Conservation (phyloP, 2,329 filamentous ascomycete genomes). For the Ophiocordyceps camponoti-saundersi region DNA sequence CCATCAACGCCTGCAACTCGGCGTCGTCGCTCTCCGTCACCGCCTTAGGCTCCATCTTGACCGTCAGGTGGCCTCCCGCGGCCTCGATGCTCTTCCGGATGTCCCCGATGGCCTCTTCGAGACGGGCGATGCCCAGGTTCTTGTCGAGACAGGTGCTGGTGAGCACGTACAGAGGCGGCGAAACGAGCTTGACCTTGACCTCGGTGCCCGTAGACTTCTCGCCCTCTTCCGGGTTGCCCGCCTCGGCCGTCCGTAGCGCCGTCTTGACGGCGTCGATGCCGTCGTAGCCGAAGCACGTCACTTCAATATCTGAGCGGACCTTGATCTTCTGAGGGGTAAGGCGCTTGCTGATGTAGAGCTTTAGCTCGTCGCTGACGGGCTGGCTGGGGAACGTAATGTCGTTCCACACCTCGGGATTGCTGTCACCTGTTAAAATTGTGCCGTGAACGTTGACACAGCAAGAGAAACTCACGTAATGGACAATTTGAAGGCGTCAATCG, state of each 20-base stretch:
- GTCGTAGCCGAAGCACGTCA: slow-evolving; percentile 89
- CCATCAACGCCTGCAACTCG: slow-evolving; percentile 93
- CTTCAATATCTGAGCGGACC: slow-evolving; percentile 93
- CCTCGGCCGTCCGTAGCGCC: slow-evolving; percentile 79
- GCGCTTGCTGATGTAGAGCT: slow-evolving; percentile 91
- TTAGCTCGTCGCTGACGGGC: slow-evolving; percentile 72
- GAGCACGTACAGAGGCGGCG: slow-evolving; percentile 87
- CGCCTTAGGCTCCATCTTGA: slow-evolving; percentile 99
- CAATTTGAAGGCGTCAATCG: slow-evolving; percentile 96
- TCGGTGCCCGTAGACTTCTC: slow-evolving; percentile 46
- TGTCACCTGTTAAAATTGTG: slow-evolving; percentile 16
- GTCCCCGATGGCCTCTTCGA: slow-evolving; percentile 81
- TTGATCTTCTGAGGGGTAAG: slow-evolving; percentile 97
- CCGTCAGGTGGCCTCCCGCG: slow-evolving; percentile 62
- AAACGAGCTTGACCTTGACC: slow-evolving; percentile 98
- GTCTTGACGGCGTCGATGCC: slow-evolving; percentile 97
- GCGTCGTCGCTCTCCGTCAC: slow-evolving; percentile 98
- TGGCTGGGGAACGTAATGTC: slow-evolving; percentile 81
- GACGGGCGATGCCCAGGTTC: slow-evolving; percentile 59
- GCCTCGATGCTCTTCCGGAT: slow-evolving; percentile 66
- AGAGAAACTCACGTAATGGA: slow-evolving; percentile 68
- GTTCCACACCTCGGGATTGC: slow-evolving; percentile 90
- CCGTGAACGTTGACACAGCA: not conserved
- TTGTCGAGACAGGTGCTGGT: slow-evolving; percentile 95
- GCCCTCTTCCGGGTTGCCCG: slow-evolving; percentile 57